Base-by-base conservation (phyloP, 352 stramenopile species). In the Phytopythium montanum region DNA sequence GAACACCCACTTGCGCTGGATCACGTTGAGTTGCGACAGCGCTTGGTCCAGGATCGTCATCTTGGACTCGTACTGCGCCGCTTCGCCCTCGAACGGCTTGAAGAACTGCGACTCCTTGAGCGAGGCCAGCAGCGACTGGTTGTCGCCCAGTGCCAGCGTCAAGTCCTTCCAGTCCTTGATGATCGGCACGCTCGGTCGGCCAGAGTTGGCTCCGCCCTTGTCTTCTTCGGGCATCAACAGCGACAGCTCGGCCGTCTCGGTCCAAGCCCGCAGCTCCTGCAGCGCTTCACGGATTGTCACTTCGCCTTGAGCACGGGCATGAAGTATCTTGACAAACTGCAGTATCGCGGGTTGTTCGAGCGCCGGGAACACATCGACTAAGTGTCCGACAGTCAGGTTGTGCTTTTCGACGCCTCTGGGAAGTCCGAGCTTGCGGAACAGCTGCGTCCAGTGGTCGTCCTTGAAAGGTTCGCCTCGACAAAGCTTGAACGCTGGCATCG, bases 81-180 rank as follows among this genome's bases (percentile, higher is more conserved):
- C 94, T 41, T 96, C 79, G 53, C 96, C 87, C 58, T 96, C 90
- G 63, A 99, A 99, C 5, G 90, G 76, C 49, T 97, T 98, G 75
- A 98, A 98, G 70, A 98, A 98, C 46, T 95, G 91, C 21, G 91
- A 98, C 60, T 98, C 95, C 53, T 98, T 98, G 5, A 99, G 76
- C 26, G 92, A 98, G 1, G 85, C 87, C 6, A 99, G 66, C 14
- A 98, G 74, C 18, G 82, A 97, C 66, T 98, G 95, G 63, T 99
- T 98, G 70, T 99, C 95, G 0, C 92, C 95, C 2, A 99, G 65
- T 21, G 94, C 90, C 7, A 98, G 76, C n/a, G 94, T 95, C 21
- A 98, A 70, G 41, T 98, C 92, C 52, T 97, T 97, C 93, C 95
- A 98, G 65, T 98, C 94, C 52, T 96, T 96, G 70, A 98, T 98